Conservation (phyloP, 768 basidiomycete species). For the Dentipellis fragilis region DNA sequence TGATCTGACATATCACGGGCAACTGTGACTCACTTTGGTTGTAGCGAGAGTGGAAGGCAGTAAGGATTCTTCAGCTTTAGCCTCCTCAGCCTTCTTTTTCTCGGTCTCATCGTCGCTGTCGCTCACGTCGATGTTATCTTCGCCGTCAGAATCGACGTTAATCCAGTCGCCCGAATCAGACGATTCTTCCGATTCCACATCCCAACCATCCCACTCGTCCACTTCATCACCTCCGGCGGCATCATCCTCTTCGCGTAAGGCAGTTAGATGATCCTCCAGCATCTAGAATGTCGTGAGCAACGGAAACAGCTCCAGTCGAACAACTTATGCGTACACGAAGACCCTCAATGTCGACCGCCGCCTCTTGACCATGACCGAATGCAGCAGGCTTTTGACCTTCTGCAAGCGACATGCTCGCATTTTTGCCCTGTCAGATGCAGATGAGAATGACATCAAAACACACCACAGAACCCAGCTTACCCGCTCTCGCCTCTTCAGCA, state of each 20-base stretch:
- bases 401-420: constrained; percentile 70
- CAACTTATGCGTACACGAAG: constrained; percentile 50
- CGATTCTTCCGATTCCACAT: constrained; percentile 55
- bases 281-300: constrained; percentile 36
- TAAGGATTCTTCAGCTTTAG: not conserved
- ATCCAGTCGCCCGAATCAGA: constrained; percentile 70
- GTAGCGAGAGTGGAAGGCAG: constrained; percentile 56
- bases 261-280: constrained; percentile 77
- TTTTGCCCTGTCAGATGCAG: constrained; percentile 62
- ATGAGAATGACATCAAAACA: not conserved
- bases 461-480: constrained; percentile 39
- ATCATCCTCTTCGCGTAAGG: constrained; percentile 53
- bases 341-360: constrained; percentile 83
- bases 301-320: not conserved
- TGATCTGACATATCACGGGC: not conserved
- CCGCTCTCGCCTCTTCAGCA: constrained; percentile 83
- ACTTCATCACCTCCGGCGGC: constrained; percentile 36
- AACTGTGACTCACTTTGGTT: constrained; percentile 51
- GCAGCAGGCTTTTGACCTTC: constrained; percentile 57
- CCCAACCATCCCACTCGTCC: constrained; percentile 81
- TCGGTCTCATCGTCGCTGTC: constrained; percentile 75
- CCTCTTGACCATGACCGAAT: constrained; percentile 71
- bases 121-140: constrained; percentile 61
- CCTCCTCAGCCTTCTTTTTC: constrained; percentile 10
- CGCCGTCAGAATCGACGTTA: constrained; percentile 61